A percentile compares a stretch with the other conserved stretches of the same genome.
Evolutionary conservation across 164 flowering plant species (phyloP).

Genomic region (Houttuynia cordata): DNA sequence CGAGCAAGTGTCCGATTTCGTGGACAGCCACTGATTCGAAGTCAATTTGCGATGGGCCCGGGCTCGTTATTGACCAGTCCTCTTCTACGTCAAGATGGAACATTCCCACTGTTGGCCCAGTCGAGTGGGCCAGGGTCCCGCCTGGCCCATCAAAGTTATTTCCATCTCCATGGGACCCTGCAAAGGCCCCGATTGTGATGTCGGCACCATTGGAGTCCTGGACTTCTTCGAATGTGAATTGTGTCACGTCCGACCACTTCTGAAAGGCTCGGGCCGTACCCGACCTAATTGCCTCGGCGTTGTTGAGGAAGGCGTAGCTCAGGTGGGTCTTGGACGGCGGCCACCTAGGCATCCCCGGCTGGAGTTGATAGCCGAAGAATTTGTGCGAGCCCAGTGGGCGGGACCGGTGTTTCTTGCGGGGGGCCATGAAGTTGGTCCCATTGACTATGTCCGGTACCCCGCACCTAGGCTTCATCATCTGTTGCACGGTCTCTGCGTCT

Average conservation of each 20-base stretch:
- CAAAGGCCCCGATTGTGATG: conserved; percentile 44
- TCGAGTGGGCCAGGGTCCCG: conserved; percentile 4
- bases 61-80: neutral
- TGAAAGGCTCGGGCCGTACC: conserved; percentile 42
- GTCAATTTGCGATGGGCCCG: conserved; percentile 4
- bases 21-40: conserved; percentile 37
- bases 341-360: conserved; percentile 46
- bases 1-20: conserved; percentile 28
- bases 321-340: conserved; percentile 18
- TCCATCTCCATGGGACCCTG: conserved; percentile 56
- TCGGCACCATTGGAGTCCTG: conserved; percentile 23
- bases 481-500: conserved; percentile 12
- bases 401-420: conserved; percentile 10
- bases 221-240: conserved; percentile 29
- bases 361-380: conserved; percentile 23
- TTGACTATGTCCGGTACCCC: conserved; percentile 19
- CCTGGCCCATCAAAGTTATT: conserved; percentile 68
- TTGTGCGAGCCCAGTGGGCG: neutral
- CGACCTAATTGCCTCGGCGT: conserved; percentile 19
- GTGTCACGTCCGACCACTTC: conserved; percentile 44
- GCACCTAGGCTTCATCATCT: conserved; percentile 18
- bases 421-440: conserved; percentile 8
- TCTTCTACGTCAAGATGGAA: conserved; percentile 7
- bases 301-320: conserved; percentile 46
- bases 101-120: neutral